Evolutionary conservation across 2,329 filamentous ascomycete genomes (phyloP).

Genomic region (Arthrobotrys iridis): DNA sequence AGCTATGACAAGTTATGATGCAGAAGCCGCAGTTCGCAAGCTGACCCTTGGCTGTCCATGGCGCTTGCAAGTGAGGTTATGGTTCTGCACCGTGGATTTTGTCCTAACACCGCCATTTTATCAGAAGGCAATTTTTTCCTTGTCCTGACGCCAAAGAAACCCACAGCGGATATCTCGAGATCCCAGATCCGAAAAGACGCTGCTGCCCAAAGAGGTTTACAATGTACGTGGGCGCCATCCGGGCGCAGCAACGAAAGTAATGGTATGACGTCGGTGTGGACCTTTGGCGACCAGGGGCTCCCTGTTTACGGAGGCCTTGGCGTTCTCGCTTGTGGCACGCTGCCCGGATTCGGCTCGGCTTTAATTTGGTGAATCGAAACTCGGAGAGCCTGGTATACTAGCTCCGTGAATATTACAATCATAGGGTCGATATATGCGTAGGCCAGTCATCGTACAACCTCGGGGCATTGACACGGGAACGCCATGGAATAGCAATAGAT

Average conservation of each 20-base stretch:
- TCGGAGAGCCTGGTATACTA: too few relatives aligned
- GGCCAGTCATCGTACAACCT: too few relatives aligned
- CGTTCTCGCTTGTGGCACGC: too few relatives aligned
- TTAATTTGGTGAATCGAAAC: too few relatives aligned
- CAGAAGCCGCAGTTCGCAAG: not conserved
- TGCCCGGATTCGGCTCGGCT: too few relatives aligned
- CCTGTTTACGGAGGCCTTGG: not conserved
- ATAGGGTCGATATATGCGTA: too few relatives aligned
- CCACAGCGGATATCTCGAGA: not conserved
- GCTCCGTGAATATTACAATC: too few relatives aligned
- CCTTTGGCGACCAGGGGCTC: not conserved
- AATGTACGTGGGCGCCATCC: not conserved
- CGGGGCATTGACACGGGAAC: too few relatives aligned
- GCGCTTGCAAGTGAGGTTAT: too few relatives aligned
- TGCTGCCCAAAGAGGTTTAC: slow-evolving; percentile 3
- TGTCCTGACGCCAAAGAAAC: not conserved
- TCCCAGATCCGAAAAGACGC: slow-evolving; percentile 7
- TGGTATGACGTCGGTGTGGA: slow-evolving; percentile 10
- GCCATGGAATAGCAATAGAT: too few relatives aligned
- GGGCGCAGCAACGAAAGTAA: not conserved
- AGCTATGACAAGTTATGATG: too few relatives aligned
- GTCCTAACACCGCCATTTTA: not conserved
- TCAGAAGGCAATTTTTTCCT: not conserved
- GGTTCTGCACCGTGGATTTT: not conserved
- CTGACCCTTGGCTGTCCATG: not conserved